These are phyloP conservation scores for Pisolithus tinctorius DNA, from an alignment of 768 basidiomycete genomes.

Conservation along the genomic window DNA sequence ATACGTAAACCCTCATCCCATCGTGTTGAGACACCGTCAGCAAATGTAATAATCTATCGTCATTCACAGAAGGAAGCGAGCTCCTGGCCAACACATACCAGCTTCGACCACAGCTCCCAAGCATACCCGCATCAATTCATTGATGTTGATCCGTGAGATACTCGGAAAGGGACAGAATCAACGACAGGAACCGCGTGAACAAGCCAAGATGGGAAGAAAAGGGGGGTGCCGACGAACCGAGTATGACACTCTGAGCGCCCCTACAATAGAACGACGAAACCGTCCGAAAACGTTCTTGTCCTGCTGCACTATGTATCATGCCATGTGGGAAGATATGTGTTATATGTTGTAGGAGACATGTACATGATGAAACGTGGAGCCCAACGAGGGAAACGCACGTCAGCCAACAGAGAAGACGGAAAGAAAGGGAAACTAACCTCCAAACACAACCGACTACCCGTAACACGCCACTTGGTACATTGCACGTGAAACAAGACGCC, in stretches of 20 bases:
- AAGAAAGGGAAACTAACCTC: conserved; percentile 58
- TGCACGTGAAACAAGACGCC: too few species aligned
- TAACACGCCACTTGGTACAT: too few species aligned
- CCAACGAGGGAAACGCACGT: background rate
- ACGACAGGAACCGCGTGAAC: background rate
- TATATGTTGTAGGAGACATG: background rate
- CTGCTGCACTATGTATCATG: conserved; percentile 44
- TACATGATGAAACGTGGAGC: background rate
- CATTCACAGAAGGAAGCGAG: too few species aligned
- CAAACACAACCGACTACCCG: conserved; percentile 38
- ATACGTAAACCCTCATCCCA: too few species aligned
- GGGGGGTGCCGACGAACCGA: conserved; percentile 37
- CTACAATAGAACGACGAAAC: conserved; percentile 44
- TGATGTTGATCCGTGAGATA: too few species aligned
- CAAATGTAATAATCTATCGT: too few species aligned
- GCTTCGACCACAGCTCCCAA: too few species aligned
- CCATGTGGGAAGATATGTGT: background rate
- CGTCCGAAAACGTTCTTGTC: conserved; percentile 94
- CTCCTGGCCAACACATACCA: too few species aligned
- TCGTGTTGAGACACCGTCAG: too few species aligned
- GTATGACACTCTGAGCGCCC: conserved; percentile 6
- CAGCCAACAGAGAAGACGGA: background rate
- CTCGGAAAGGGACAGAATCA: too few species aligned
- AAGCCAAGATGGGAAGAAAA: background rate
- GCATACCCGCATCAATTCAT: too few species aligned